Base-by-base conservation (phyloP, 495 filamentous ascomycete species). In the Echria macrotheca region DNA sequence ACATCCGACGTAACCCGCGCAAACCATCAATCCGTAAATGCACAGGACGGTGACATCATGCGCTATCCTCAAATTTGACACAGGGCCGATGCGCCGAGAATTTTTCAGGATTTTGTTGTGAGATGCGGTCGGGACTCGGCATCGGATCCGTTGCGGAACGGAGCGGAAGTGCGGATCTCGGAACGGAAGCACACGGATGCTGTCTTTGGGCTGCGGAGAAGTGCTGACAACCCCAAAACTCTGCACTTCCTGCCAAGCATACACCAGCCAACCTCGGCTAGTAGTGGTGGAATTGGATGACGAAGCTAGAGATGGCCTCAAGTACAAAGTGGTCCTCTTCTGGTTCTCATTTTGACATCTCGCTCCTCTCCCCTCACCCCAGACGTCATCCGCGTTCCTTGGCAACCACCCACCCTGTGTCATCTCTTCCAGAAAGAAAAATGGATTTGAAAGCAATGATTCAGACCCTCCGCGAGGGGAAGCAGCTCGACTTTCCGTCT, bases 161-260 rank as follows among this genome's bases (percentile, higher is more conserved):
- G 49, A 46, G 29, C 52, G 55, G 58, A 58, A 50, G 46, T 36
- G 39, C 57, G 54, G 56, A 53, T 37, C 10, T 23, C 53, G 53
- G 55, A 55, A 50, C 25, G 35, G 14, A 24, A 44, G 41, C 24
- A 21, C 38, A 49, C 38, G 54, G 50, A n/a, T n/a, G n/a, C n/a
- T n/a, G n/a, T n/a, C n/a, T n/a, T n/a, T n/a, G n/a, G n/a, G n/a
- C n/a, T n/a, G n/a, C n/a, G n/a, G n/a, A n/a, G n/a, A n/a, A n/a
- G n/a, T n/a, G n/a, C n/a, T n/a, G n/a, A n/a, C n/a, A n/a, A n/a
- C n/a, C n/a, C n/a, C n/a, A n/a, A n/a, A n/a, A n/a, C n/a, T n/a
- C n/a, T n/a, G n/a, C n/a, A n/a, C n/a, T n/a, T n/a, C n/a, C n/a
- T n/a, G n/a, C n/a, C n/a, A n/a, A n/a, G n/a, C n/a, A n/a, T n/a